A percentile compares a stretch with the other conserved stretches of the same genome.
phyloP scores from a whole-genome alignment of 176 grass and related monocot genomes.

The Carex littledalei region DNA sequence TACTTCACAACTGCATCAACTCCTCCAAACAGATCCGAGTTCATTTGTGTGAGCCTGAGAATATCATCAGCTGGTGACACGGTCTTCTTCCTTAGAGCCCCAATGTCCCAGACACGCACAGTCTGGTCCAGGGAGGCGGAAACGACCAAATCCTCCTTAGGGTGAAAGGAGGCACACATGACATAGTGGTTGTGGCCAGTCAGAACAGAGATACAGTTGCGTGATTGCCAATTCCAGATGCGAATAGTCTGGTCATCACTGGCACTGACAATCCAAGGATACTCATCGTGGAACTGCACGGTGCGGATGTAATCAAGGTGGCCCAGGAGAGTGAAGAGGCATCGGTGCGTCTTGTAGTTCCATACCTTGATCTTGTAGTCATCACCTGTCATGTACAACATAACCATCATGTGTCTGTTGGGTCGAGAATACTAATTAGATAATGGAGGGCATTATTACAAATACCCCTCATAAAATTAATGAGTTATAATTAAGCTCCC shows the following conservation, averaged over 20 bases:
- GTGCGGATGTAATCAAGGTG: conserved; percentile 93
- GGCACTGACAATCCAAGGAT: conserved; percentile 82
- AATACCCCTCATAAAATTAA: background rate
- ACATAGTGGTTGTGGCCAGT: conserved; percentile 95
- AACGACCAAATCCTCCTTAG: conserved; percentile 85
- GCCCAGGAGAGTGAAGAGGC: conserved; percentile 83
- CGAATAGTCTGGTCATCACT: conserved; percentile 88
- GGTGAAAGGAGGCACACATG: conserved; percentile 90
- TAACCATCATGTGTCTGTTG: background rate
- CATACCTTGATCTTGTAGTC: conserved; percentile 98
- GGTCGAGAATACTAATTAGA: background rate
- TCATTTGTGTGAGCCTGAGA: conserved; percentile 73
- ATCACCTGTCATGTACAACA: conserved; percentile 49
- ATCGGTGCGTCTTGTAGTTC: conserved; percentile 91
- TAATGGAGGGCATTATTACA: background rate
- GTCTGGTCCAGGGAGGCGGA: conserved; percentile 88
- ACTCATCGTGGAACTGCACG: conserved; percentile 76
- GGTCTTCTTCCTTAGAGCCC: conserved; percentile 59
- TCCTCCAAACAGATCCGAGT: conserved; percentile 86
- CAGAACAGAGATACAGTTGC: conserved; percentile 66
- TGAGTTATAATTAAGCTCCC: background rate
- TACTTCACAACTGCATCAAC: conserved; percentile 84
- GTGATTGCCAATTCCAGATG: conserved; percentile 95
- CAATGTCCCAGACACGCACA: conserved; percentile 83
- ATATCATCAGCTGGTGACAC: conserved; percentile 78